Percentiles rank a stretch among this genome's conserved stretches.
These are phyloP conservation scores for Calonectria henricotiae DNA, from an alignment of 2,329 filamentous ascomycete genomes.

Conservation along the genomic window DNA sequence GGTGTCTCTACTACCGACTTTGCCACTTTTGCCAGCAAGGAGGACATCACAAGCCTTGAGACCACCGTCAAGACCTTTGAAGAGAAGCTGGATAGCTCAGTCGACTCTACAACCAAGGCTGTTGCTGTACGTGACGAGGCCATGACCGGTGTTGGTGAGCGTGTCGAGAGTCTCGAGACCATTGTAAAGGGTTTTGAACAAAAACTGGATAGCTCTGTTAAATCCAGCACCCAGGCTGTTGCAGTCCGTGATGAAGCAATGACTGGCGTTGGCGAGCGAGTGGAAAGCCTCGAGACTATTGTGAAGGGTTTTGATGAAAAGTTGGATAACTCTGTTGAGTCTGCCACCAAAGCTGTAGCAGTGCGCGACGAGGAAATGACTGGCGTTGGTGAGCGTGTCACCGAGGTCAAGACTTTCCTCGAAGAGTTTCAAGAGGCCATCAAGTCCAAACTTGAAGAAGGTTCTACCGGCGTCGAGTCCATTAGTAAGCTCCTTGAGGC, in stretches of 20 bases:
- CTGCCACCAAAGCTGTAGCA: conserved; percentile 85
- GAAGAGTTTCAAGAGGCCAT: conserved; percentile 85
- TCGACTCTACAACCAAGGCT: conserved; percentile 82
- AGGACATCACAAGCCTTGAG: conserved; percentile 78
- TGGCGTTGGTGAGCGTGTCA: conserved; percentile 83
- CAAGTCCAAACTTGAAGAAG: conserved; percentile 83
- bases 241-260: conserved; percentile 90
- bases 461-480: conserved; percentile 80
- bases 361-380: conserved; percentile 89
- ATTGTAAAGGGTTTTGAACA: conserved; percentile 82
- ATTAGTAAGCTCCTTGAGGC: conserved; percentile 80
- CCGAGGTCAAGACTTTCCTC: conserved; percentile 83
- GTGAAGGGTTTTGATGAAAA: conserved; percentile 82
- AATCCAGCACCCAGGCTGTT: conserved; percentile 84
- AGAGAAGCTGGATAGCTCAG: conserved; percentile 77
- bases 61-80: conserved; percentile 81
- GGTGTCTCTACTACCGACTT: conserved; percentile 80
- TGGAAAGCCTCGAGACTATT: conserved; percentile 72
- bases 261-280: conserved; percentile 63
- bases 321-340: conserved; percentile 77
- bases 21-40: conserved; percentile 81
- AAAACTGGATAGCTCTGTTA: conserved; percentile 77
- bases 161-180: conserved; percentile 68
- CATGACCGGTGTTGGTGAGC: conserved; percentile 70
- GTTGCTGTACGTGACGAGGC: conserved; percentile 90